A percentile compares a stretch with the other conserved stretches of the same genome.
These are phyloP conservation scores for Lithospermum erythrorhizon DNA, from an alignment of 257 asterid genomes.

Conservation along the genomic window DNA sequence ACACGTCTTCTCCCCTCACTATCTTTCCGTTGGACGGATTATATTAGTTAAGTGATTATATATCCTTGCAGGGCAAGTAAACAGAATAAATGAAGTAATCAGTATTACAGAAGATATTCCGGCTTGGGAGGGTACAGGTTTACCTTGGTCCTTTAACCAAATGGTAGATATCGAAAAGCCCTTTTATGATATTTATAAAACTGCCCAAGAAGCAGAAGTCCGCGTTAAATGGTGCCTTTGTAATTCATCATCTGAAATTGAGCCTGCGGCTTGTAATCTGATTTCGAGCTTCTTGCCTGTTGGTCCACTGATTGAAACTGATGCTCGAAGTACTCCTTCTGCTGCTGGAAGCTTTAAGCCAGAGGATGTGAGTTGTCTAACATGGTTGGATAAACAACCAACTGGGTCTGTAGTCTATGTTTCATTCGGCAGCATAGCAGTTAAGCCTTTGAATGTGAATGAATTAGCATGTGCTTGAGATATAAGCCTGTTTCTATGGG, in stretches of 20 bases:
- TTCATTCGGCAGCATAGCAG: conserved; percentile 35
- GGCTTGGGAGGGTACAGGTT: conserved; percentile 1
- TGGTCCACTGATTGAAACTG: neutral
- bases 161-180: neutral
- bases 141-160: neutral
- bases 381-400: conserved; percentile 25
- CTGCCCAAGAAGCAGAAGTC: neutral
- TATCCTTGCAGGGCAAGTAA: neutral
- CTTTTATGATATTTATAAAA: neutral
- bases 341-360: conserved; percentile 16
- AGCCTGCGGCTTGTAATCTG: neutral
- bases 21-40: too few relatives aligned
- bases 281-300: neutral
- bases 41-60: too few relatives aligned
- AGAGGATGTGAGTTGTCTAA: conserved; percentile 28
- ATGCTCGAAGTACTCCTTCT: conserved; percentile 3
- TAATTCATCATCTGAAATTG: neutral
- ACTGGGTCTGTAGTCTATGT: conserved; percentile 28
- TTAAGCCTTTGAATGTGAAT: conserved; percentile 21
- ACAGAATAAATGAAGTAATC: neutral
- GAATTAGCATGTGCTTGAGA: conserved; percentile 43
- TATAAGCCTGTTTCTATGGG: conserved; percentile 38
- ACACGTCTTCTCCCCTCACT: too few relatives aligned
- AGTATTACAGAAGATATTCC: conserved; percentile 7
- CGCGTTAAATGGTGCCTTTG: neutral